A percentile compares a stretch with the other conserved stretches of the same genome.
Evolutionary conservation across 768 basidiomycete genomes (phyloP).

Genomic region (Suillus spraguei): DNA sequence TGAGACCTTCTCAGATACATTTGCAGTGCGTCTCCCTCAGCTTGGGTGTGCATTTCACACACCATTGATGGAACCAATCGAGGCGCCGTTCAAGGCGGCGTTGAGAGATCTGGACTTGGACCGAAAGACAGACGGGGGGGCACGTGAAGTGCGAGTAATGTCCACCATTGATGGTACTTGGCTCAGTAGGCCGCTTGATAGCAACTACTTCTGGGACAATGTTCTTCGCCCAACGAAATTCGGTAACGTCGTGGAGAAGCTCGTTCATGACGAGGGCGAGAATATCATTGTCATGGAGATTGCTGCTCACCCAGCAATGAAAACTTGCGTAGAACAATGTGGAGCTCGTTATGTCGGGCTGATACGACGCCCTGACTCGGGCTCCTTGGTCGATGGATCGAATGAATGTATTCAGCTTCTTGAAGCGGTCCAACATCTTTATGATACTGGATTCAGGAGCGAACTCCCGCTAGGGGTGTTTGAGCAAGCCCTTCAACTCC

Average conservation of each 20-base stretch:
- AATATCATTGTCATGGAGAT: constrained; percentile 35
- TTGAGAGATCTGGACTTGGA: constrained; percentile 7
- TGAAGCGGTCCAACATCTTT: not conserved
- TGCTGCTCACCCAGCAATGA: constrained; percentile 37
- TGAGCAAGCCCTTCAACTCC: constrained; percentile 1
- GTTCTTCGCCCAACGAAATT: constrained; percentile 38
- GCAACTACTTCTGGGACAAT: constrained; percentile 39
- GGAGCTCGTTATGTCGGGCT: constrained; percentile 33
- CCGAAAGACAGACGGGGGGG: not conserved
- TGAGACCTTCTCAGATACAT: constrained; percentile 30
- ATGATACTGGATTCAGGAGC: constrained; percentile 2
- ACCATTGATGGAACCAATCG: constrained; percentile 37
- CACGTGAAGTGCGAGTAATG: constrained; percentile 32
- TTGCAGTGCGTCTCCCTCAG: constrained; percentile 28
- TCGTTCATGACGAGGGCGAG: constrained; percentile 30
- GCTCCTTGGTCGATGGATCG: not conserved
- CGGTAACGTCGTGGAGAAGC: constrained; percentile 34
- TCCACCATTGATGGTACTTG: constrained; percentile 38
- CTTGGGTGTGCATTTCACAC: constrained; percentile 37
- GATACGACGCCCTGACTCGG: constrained; percentile 34
- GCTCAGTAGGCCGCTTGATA: constrained; percentile 28
- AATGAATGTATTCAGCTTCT: constrained; percentile 3
- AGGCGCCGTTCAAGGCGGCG: constrained; percentile 31
- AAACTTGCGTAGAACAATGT: constrained; percentile 36
- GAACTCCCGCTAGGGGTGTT: not conserved